A percentile compares a stretch with the other conserved stretches of the same genome.
Conservation (phyloP, 805 yeast species). For the Metschnikowia dekortorum region DNA sequence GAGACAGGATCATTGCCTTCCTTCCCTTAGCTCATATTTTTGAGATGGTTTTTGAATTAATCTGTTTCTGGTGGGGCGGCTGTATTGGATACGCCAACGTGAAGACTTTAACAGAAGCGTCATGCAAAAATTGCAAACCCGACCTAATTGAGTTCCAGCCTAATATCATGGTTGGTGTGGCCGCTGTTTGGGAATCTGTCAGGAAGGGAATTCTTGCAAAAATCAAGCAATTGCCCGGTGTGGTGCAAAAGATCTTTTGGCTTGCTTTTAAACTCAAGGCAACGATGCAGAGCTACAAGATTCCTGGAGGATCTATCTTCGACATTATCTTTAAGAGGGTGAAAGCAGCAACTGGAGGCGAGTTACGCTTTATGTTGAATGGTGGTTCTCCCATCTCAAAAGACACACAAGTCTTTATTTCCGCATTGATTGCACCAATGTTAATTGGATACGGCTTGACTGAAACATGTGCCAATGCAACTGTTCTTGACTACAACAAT, state of each 20-base stretch:
- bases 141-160: constrained; percentile 87
- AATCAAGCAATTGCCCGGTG: constrained; percentile 58
- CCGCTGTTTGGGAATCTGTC: constrained; percentile 96
- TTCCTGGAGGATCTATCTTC: constrained; percentile 70
- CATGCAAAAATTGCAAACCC: constrained; percentile 80
- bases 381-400: constrained; percentile 90
- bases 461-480: constrained; percentile 88
- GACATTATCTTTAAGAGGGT: constrained; percentile 85
- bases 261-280: constrained; percentile 71
- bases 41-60: constrained; percentile 83
- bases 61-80: constrained; percentile 84
- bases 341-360: constrained; percentile 93
- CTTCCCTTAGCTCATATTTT: constrained; percentile 96
- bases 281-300: constrained; percentile 54
- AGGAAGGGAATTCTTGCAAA: constrained; percentile 86
- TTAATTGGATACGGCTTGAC: constrained; percentile 95
- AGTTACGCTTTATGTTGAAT: constrained; percentile 64
- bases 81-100: constrained; percentile 86
- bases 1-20: constrained; percentile 79
- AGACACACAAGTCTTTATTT: constrained; percentile 78
- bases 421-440: constrained; percentile 77
- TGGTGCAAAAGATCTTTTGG: constrained; percentile 85
- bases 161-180: constrained; percentile 95
- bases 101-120: constrained; percentile 79
- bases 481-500: constrained; percentile 59